Evolutionary conservation across 2,329 filamentous ascomycete genomes (phyloP), one percentile per base, ranked within the genome.

Genomic region (Neonectria coccinea): DNA sequence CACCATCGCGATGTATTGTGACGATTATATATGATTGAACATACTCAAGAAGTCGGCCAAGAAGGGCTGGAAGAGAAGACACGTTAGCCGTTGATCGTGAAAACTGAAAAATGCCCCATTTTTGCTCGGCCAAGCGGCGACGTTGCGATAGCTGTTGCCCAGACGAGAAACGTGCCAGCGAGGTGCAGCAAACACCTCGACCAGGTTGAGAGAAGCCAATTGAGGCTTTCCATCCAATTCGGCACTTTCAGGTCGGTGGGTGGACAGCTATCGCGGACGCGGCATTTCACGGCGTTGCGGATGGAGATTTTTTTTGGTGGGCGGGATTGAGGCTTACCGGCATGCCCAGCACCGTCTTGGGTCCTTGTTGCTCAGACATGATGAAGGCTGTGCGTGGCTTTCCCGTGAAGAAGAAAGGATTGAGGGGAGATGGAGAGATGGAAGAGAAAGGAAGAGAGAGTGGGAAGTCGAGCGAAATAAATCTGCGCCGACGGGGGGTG

Each of bases 41-140:
- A 80, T 97, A 97, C 94, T 98, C 90, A 98, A 82, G 90, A 98
- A 98, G 88, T 98, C 95, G 81, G 97, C 93, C 82, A 97, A 80
- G 89, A 98, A 98, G 83, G 93, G 92, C 91, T 97, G 79, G 71
- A 67, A 62, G 44, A 67, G 60, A 70, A 68, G 57, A 67, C 57
- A 67, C 44, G 67, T 74, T 74, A 74, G 72, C 65, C 20, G 59
- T 65, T 66, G 58, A 22, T 48, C 51, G 41, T 48, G 20, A 27
- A 52, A 50, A 55, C 10, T 31, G 14, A 11, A 36, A 18, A 25
- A 33, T 27, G 9, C 20, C 10, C 25, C n/a, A 36, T 44, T 39
- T 39, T 39, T 50, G 22, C 62, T 47, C 61, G 18, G 47, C 25
- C 27, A 16, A 61, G 31, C 33, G 54, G 48, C 69, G 48, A 33